Base-by-base conservation (phyloP, 441 rosid species). In the Euphorbia schlechtendalii region DNA sequence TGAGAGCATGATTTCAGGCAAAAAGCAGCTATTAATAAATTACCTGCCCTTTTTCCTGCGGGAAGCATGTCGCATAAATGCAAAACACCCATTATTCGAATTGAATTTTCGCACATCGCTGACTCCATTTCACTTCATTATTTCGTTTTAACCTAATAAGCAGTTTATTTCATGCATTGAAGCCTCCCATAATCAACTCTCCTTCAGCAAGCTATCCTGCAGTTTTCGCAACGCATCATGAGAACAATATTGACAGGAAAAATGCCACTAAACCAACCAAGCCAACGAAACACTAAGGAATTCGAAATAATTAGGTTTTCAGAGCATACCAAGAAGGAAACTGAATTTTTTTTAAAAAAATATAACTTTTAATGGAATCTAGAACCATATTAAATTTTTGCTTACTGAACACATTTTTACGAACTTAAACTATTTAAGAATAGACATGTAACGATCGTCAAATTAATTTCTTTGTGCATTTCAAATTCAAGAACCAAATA, bases 121-220 rank as follows among this genome's bases (percentile, higher is more conserved):
- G 73, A 59, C 34, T 22, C 41, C 34, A 57, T 64, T 64, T 64
- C 65, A 28, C 27, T 15, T 13, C 49, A 43, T 59, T 59, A 64
- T 64, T 70, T 59, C 69, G 65, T 28, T 30, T 52, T 30, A 70
- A 57, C 56, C 41, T 36, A 70, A 36, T 53, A 57, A 13, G 46
- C 45, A 27, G 64, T 20, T 58, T 70, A 70, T 59, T 65, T 51
- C 65, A n/a, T 14, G 20, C 65, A 51, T 69, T 58, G 10, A 53
- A 51, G 68, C 68, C 17, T 59, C 61, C 61, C 18, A 20, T 22
- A 18, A 70, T 48, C 3, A 17, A 58, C 49, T 70, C 40, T 41
- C 56, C 34, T 57, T 68, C 65, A 52, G 38, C 18, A 38, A 65
- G 66, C 55, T 43, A 64, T 30, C 61, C 74, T 65, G 61, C 61